Base-by-base conservation (phyloP, 75 land plant species). In the Picea sitchensis region DNA sequence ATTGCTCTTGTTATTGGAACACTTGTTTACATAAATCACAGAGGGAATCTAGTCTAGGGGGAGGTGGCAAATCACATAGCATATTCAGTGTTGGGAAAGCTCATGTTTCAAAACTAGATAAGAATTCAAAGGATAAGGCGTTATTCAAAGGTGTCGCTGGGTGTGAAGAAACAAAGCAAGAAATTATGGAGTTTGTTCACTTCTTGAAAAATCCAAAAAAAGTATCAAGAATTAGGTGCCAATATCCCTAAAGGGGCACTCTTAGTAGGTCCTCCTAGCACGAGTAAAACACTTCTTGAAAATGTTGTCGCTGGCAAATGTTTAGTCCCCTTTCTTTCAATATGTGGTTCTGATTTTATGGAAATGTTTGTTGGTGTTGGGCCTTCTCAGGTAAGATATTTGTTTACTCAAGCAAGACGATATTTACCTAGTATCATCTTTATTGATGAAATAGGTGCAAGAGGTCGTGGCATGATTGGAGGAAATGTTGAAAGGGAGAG, bases 351-450 rank as follows among this genome's bases (percentile, higher is more conserved):
- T 18, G 92, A 90, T 69, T 90, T 90, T 77, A 86, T 88, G 83
- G 90, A 90, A 72, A 86, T 90, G 88, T 90, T 88, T 82, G 92
- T 90, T 78, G 92, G 92, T 15, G 88, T 90, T 59, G 92, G 92
- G 14, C 86, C 92, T 18, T 88, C 90, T 2, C 76, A 86, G 36
- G 92, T 90, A 7, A 57, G 92, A 61, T 84, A 86, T 73, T 76
- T 90, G 51, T 90, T 88, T 69, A 63, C 84, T 65, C 83, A 86
- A 79, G 92, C 92, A 13, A 76, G 84, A 59, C 75, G 80, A 75
- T 71, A 68, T 59, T 79, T 86, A 69, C 92, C 92, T 6, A 86
- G 90, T 68, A 84, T 90, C 30, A 75, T 90, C n/a, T 90, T 90
- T 76, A 86, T 90, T 65, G 92, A 88, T 78, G 92, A 90, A 65